phyloP scores from a whole-genome alignment of 164 flowering plant genomes.

The Vitis rotundifolia region DNA sequence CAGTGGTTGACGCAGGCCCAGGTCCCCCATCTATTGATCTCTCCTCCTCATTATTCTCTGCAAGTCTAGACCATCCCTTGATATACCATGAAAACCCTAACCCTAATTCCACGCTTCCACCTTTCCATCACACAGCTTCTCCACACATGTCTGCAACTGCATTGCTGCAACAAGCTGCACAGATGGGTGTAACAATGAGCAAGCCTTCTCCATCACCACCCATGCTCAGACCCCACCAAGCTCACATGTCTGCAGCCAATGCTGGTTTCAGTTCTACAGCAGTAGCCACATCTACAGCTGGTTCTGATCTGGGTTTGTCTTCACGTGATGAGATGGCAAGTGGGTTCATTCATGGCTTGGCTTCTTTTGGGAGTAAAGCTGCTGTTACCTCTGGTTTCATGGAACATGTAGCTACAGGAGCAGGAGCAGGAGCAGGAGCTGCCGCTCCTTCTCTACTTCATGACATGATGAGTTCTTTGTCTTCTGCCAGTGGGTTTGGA shows the following conservation, averaged over 20 bases:
- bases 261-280: slow-evolving; percentile 5
- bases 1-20: slow-evolving; percentile 10
- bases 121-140: slow-evolving; percentile 8
- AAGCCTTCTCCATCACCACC: slow-evolving; percentile 18
- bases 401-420: slow-evolving; percentile 23
- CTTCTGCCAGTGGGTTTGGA: slow-evolving; percentile 32
- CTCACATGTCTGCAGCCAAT: slow-evolving; percentile 33
- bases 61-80: slow-evolving; percentile 17
- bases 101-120: slow-evolving; percentile 7
- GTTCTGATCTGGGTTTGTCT: slow-evolving; percentile 42
- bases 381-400: slow-evolving; percentile 11
- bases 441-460: slow-evolving; percentile 27
- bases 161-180: slow-evolving; percentile 43
- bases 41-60: slow-evolving; percentile 29
- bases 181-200: slow-evolving; percentile 42
- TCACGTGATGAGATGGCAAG: slow-evolving; percentile 46
- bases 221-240: slow-evolving; percentile 35
- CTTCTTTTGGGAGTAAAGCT: slow-evolving; percentile 43
- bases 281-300: slow-evolving; percentile 14
- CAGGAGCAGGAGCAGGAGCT: slow-evolving; percentile 8
- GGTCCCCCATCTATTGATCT: slow-evolving; percentile 14
- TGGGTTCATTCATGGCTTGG: slow-evolving; percentile 32
- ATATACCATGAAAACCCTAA: slow-evolving; percentile 13
- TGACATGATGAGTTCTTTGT: slow-evolving; percentile 38
- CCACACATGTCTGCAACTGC: slow-evolving; percentile 38